phyloP scores from a whole-genome alignment of 1,284 basidiomycete species.

The Rhodotorula glutinis region DNA sequence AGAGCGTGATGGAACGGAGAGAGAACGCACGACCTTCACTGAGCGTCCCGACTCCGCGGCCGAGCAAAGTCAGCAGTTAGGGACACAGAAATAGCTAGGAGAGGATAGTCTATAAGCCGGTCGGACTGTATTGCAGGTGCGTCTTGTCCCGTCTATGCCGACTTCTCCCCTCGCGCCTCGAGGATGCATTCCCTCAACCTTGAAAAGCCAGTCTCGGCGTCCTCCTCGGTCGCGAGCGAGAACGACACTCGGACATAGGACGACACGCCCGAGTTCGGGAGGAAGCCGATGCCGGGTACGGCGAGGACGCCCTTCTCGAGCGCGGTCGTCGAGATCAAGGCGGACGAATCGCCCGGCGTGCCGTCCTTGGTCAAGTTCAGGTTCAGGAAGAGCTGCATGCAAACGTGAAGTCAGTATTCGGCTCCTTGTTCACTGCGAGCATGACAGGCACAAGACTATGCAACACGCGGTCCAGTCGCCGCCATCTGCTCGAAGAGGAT shows the following conservation, averaged over 20 bases:
- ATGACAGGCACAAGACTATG: no score
- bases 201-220: constrained; percentile 70
- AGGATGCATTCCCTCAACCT: constrained; percentile 48
- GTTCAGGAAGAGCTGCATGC: constrained; percentile 31
- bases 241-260: constrained; percentile 77
- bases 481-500: no score
- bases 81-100: no score
- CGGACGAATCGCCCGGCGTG: constrained; percentile 66
- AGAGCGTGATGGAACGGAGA: no score
- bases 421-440: no score
- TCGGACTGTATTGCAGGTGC: not conserved
- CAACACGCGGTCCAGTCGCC: no score
- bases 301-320: constrained; percentile 79
- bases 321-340: constrained; percentile 74
- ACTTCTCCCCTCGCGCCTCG: constrained; percentile 30
- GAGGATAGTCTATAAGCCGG: no score
- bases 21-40: no score
- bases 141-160: not conserved
- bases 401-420: no score
- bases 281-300: constrained; percentile 71
- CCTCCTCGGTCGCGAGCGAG: constrained; percentile 65
- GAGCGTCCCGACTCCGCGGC: no score
- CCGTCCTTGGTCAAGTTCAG: constrained; percentile 42
- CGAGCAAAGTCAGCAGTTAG: no score
- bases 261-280: constrained; percentile 65